These are phyloP conservation scores for Metschnikowia henanensis DNA, from an alignment of 805 yeast species.

Conservation along the genomic window DNA sequence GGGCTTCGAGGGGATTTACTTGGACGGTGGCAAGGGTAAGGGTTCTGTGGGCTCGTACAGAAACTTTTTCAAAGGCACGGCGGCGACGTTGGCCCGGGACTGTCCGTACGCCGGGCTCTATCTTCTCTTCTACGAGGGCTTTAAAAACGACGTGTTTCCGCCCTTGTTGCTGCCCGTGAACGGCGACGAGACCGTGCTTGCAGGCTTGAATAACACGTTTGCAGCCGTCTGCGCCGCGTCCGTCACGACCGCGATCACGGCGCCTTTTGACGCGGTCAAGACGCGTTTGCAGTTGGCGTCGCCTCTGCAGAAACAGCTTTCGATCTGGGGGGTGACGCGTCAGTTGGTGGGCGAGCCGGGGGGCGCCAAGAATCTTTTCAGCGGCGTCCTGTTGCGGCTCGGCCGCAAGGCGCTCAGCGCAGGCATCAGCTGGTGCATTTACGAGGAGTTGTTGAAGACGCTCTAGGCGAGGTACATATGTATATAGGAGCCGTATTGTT, in stretches of 20 bases:
- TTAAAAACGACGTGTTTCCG: conserved; percentile 59
- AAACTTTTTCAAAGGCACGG: conserved; percentile 86
- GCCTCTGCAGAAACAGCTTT: conserved; percentile 37
- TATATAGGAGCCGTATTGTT: too few relatives aligned
- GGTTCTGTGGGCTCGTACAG: conserved; percentile 43
- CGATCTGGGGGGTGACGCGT: conserved; percentile 38
- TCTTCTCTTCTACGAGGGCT: conserved; percentile 78
- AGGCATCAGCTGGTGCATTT: conserved; percentile 96
- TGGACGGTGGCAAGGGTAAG: conserved; percentile 16
- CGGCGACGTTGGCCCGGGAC: conserved; percentile 85
- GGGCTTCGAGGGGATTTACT: conserved; percentile 58
- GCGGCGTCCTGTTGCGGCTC: conserved; percentile 80
- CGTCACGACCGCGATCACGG: conserved; percentile 80
- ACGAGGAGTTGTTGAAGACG: conserved; percentile 75
- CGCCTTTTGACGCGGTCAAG: conserved; percentile 93
- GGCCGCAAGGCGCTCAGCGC: conserved; percentile 88
- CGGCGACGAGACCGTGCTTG: conserved; percentile 11
- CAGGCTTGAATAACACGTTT: conserved; percentile 47
- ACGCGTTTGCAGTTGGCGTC: conserved; percentile 79
- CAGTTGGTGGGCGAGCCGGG: conserved; percentile 46
- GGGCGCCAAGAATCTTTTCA: conserved; percentile 61
- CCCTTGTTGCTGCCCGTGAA: conserved; percentile 13
- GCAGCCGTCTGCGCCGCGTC: conserved; percentile 83
- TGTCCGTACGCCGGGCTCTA: conserved; percentile 97
- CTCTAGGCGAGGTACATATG: too few relatives aligned